Evolutionary conservation across 164 flowering plant genomes (phyloP).

Genomic region (Aristolochia californica): DNA sequence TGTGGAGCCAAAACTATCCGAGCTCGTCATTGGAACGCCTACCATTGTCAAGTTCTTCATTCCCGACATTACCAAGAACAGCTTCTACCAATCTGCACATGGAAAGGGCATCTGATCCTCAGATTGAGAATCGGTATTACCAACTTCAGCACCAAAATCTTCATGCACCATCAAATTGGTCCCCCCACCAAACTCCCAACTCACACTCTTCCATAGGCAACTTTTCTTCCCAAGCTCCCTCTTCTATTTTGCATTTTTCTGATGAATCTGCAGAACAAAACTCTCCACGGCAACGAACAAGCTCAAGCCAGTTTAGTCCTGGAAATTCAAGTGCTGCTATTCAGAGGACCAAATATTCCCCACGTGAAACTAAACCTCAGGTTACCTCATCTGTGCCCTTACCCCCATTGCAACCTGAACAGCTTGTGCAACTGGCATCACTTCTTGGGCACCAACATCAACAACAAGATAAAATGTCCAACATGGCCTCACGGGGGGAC

Average conservation of each 20-base stretch:
- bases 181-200: constrained; percentile 28
- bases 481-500: constrained; percentile 18
- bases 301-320: constrained; percentile 22
- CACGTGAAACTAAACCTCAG: constrained; percentile 25
- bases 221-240: constrained; percentile 18
- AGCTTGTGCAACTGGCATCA: constrained; percentile 64
- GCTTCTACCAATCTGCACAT: constrained; percentile 17
- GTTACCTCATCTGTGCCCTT: constrained; percentile 17
- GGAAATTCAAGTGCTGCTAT: constrained; percentile 18
- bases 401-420: constrained; percentile 44
- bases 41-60: constrained; percentile 18
- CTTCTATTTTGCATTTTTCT: constrained; percentile 8
- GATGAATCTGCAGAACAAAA: constrained; percentile 21
- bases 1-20: constrained; percentile 9
- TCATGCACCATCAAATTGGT: constrained; percentile 26
- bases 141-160: constrained; percentile 22
- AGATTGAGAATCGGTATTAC: constrained; percentile 27
- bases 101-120: constrained; percentile 17
- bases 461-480: constrained; percentile 20
- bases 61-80: constrained; percentile 20
- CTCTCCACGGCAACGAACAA: constrained; percentile 22
- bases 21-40: constrained; percentile 21
- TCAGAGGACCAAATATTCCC: constrained; percentile 18
- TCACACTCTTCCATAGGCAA: constrained; percentile 22
- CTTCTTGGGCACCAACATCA: constrained; percentile 45